Evolutionary conservation across 192 early-diverging fungal genomes (phyloP).

Genomic region (Coemansia sp.): DNA sequence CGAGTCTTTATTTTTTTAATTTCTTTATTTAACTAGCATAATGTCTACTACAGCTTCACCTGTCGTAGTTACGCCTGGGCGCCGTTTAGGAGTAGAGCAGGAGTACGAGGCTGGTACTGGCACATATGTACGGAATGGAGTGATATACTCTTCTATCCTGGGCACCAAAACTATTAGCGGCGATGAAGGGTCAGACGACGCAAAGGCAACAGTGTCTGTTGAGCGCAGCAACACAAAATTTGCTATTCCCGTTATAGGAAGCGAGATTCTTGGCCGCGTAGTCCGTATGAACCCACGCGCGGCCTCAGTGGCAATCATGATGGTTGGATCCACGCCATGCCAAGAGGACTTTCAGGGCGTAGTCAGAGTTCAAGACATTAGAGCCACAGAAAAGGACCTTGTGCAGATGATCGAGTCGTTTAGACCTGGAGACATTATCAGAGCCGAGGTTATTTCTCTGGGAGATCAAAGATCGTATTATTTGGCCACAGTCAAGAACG

Average conservation of each 20-base stretch:
- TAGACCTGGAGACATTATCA: conserved; percentile 92
- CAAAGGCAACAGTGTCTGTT: conserved; percentile 57
- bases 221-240: conserved; percentile 66
- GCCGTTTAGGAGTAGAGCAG: conserved; percentile 68
- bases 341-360: conserved; percentile 89
- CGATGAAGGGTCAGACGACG: conserved; percentile 5
- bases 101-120: conserved; percentile 71
- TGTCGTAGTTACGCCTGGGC: conserved; percentile 72
- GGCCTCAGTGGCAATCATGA: conserved; percentile 90
- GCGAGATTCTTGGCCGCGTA: conserved; percentile 81
- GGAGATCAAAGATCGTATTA: conserved; percentile 92
- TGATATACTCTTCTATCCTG: conserved; percentile 66
- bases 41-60: conserved; percentile 12
- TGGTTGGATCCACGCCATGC: conserved; percentile 79
- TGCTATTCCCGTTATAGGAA: conserved; percentile 76
- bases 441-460: conserved; percentile 84
- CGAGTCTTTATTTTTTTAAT: not conserved
- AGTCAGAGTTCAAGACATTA: conserved; percentile 90
- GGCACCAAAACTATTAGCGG: conserved; percentile 35
- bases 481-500: conserved; percentile 90
- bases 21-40: not conserved
- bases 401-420: conserved; percentile 91
- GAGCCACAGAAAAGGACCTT: conserved; percentile 93
- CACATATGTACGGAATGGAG: conserved; percentile 70
- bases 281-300: conserved; percentile 87